These are phyloP conservation scores for Phytophthora megakarya DNA, from an alignment of 352 stramenopile genomes.

Conservation along the genomic window DNA sequence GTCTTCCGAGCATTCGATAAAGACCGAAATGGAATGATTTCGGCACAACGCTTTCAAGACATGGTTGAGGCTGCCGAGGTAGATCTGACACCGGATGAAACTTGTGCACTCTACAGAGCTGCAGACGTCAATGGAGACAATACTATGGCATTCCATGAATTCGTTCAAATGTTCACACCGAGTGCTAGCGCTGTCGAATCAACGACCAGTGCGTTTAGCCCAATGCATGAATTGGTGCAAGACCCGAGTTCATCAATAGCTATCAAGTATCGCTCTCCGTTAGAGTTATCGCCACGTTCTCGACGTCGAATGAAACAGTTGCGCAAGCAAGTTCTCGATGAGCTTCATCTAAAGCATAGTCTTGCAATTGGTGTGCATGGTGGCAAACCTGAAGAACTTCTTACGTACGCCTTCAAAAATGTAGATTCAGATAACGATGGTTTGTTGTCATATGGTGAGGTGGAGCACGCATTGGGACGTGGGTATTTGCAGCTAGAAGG, in stretches of 20 bases:
- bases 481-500: conserved; percentile 60
- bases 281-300: conserved; percentile 65
- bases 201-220: conserved; percentile 43
- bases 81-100: conserved; percentile 49
- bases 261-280: conserved; percentile 72
- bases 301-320: conserved; percentile 69
- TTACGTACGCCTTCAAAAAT: conserved; percentile 82
- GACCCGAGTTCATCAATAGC: conserved; percentile 60
- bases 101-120: conserved; percentile 50
- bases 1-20: conserved; percentile 79
- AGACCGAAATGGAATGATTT: conserved; percentile 69
- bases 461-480: conserved; percentile 60
- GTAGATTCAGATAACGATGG: conserved; percentile 79
- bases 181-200: not conserved
- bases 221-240: conserved; percentile 25
- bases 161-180: conserved; percentile 70
- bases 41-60: conserved; percentile 72
- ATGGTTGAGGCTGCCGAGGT: conserved; percentile 75
- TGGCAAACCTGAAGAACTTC: conserved; percentile 66
- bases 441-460: conserved; percentile 72
- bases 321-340: conserved; percentile 60
- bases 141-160: conserved; percentile 71
- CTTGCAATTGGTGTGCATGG: conserved; percentile 60
- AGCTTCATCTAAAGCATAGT: conserved; percentile 61
- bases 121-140: conserved; percentile 79